Percentiles rank a stretch among this genome's conserved stretches.
phyloP scores from a whole-genome alignment of 148 eudicot species.

The Oxyria digyna region DNA sequence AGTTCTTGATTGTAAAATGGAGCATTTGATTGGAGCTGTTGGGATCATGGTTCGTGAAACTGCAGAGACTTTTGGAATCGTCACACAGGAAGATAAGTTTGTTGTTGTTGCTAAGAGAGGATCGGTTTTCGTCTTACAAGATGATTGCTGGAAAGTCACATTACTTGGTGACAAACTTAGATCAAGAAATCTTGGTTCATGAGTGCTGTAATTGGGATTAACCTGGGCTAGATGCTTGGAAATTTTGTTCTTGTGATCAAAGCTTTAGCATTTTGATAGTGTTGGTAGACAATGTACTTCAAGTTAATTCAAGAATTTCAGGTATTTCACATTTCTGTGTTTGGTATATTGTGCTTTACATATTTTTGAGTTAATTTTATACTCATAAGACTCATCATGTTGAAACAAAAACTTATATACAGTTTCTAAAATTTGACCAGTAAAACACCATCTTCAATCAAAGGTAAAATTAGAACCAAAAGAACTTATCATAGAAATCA shows the following conservation, averaged over 20 bases:
- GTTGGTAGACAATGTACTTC: too few relatives aligned
- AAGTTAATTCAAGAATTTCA: too few relatives aligned
- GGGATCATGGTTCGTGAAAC: conserved; percentile 88
- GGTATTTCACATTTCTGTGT: too few relatives aligned
- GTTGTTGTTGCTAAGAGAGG: conserved; percentile 65
- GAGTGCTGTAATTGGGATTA: neutral
- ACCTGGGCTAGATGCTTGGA: too few relatives aligned
- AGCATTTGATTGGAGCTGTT: conserved; percentile 31
- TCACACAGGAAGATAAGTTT: conserved; percentile 52
- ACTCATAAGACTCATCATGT: too few relatives aligned
- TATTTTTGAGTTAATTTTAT: too few relatives aligned
- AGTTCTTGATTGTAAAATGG: conserved; percentile 51
- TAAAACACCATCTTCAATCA: too few relatives aligned
- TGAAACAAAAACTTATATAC: too few relatives aligned
- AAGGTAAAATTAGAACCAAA: neutral
- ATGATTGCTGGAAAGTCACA: conserved; percentile 75
- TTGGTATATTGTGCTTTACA: too few relatives aligned
- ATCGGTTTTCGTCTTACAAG: conserved; percentile 64
- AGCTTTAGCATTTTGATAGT: neutral
- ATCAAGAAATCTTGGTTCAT: neutral
- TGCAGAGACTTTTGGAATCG: conserved; percentile 65
- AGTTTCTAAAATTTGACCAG: too few relatives aligned
- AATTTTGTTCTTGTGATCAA: neutral
- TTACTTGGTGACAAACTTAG: conserved; percentile 36
- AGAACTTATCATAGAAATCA: conserved; percentile 4